A percentile compares a stretch with the other conserved stretches of the same genome.
phyloP scores from a whole-genome alignment of 108 stramenopile genomes.

The Mediolabrus comicus region DNA sequence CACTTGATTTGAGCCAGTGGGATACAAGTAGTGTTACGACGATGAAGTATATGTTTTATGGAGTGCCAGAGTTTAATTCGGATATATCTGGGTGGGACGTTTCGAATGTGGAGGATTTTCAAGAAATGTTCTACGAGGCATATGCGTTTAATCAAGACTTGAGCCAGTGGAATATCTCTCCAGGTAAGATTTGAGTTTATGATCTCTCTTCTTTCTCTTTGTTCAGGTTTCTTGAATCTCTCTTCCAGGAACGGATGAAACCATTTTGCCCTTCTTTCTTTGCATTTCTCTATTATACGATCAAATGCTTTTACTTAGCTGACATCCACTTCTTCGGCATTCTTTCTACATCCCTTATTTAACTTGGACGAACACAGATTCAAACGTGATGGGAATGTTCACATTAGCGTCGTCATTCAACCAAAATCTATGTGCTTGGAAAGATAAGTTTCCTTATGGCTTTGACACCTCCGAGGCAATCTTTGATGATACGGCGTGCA shows the following conservation, averaged over 20 bases:
- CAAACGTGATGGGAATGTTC: constrained; percentile 16
- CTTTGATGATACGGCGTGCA: not conserved
- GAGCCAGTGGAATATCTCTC: constrained; percentile 23
- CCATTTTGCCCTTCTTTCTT: no score
- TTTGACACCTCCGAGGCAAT: not conserved
- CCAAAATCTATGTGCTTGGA: constrained; percentile 32
- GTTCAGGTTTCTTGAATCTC: not conserved
- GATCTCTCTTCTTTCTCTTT: not conserved
- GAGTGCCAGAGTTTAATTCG: not conserved
- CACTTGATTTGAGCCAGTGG: constrained; percentile 39
- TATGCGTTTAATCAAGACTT: constrained; percentile 20
- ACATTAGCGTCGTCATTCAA: constrained; percentile 22
- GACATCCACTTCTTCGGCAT: not conserved
- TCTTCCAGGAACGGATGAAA: no score
- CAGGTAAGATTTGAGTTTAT: not conserved
- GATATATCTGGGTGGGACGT: constrained; percentile 2
- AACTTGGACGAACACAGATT: not conserved
- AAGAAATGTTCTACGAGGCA: constrained; percentile 31
- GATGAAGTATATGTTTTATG: constrained; percentile 23
- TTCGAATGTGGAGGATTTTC: not conserved
- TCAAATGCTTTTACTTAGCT: not conserved
- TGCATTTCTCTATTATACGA: no score
- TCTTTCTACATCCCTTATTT: not conserved
- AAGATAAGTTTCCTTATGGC: not conserved
- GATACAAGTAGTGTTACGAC: constrained; percentile 14